Evolutionary conservation across 1,284 basidiomycete genomes (phyloP).

Genomic region (Apiotrichum porosum): DNA sequence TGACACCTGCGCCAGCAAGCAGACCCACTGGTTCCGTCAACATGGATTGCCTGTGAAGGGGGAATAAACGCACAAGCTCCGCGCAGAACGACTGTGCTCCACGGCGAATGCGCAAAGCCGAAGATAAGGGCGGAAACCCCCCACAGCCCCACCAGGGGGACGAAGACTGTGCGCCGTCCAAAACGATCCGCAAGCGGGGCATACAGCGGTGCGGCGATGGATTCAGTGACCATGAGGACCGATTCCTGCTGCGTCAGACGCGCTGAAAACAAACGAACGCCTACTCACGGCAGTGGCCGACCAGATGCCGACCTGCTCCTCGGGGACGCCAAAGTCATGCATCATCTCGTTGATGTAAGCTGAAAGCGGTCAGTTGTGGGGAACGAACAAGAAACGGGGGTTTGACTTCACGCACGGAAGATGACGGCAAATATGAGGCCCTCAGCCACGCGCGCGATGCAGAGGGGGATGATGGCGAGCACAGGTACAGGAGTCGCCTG

Average conservation of each 20-base stretch:
- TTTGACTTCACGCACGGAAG: conserved; percentile 28
- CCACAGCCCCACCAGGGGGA: conserved; percentile 19
- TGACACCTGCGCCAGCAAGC: conserved; percentile 36
- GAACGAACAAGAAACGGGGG: too few relatives aligned
- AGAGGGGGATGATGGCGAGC: conserved; percentile 28
- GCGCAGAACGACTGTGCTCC: conserved; percentile 22
- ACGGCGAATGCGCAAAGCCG: conserved; percentile 18
- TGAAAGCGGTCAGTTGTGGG: background rate
- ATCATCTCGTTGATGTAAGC: conserved; percentile 44
- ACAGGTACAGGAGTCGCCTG: conserved; percentile 28
- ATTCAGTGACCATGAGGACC: conserved; percentile 34
- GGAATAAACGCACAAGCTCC: conserved; percentile 22
- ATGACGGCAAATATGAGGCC: conserved; percentile 37
- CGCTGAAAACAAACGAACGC: background rate
- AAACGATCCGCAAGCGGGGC: conserved; percentile 31
- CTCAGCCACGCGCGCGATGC: conserved; percentile 29
- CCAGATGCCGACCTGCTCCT: conserved; percentile 36
- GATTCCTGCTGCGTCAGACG: conserved; percentile 30
- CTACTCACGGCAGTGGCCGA: conserved; percentile 33
- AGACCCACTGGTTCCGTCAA: conserved; percentile 24
- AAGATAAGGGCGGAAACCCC: conserved; percentile 21
- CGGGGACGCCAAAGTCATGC: conserved; percentile 31
- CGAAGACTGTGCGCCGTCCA: conserved; percentile 34
- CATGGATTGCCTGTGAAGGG: background rate
- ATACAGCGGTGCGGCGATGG: conserved; percentile 34